A percentile compares a stretch with the other conserved stretches of the same genome.
Evolutionary conservation across 2,329 filamentous ascomycete genomes (phyloP).

Genomic region (Fusarium praegraminearum): DNA sequence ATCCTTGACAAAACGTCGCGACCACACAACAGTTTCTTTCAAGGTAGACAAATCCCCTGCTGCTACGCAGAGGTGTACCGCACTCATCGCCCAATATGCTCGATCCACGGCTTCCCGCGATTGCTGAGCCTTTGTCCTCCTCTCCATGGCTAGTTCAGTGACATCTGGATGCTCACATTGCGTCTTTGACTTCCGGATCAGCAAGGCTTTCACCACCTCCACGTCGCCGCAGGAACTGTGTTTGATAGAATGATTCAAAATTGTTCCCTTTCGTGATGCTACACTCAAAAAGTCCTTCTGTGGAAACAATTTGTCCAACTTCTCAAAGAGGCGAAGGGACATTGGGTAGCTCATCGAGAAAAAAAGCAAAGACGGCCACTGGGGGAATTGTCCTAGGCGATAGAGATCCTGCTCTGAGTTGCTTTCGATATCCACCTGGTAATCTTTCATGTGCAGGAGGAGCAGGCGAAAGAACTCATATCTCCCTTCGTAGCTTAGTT

Average conservation of each 20-base stretch:
- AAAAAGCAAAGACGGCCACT: conserved; percentile 36
- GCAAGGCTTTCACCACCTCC: conserved; percentile 24
- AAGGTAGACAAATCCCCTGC: conserved; percentile 42
- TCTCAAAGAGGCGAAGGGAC: conserved; percentile 32
- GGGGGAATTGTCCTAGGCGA: conserved; percentile 6
- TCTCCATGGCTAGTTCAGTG: conserved; percentile 31
- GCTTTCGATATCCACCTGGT: conserved; percentile 43
- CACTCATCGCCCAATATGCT: conserved; percentile 45
- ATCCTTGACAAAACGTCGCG: conserved; percentile 49
- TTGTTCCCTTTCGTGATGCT: neutral
- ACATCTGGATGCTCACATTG: conserved; percentile 17
- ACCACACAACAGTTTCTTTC: conserved; percentile 46
- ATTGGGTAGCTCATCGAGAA: conserved; percentile 25
- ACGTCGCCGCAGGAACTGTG: conserved; percentile 23
- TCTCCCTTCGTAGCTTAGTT: neutral
- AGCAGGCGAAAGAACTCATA: conserved; percentile 45
- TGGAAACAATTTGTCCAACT: conserved; percentile 24
- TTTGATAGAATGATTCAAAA: conserved; percentile 22
- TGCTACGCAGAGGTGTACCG: conserved; percentile 47
- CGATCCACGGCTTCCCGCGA: conserved; percentile 40
- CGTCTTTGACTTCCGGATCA: conserved; percentile 24
- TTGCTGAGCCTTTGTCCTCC: conserved; percentile 42
- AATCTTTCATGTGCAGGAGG: conserved; percentile 31
- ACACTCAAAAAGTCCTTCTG: conserved; percentile 30
- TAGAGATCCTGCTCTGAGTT: conserved; percentile 7